These are phyloP conservation scores for Fusarium sp. DNA, from an alignment of 2,329 filamentous ascomycete species.

Conservation along the genomic window DNA sequence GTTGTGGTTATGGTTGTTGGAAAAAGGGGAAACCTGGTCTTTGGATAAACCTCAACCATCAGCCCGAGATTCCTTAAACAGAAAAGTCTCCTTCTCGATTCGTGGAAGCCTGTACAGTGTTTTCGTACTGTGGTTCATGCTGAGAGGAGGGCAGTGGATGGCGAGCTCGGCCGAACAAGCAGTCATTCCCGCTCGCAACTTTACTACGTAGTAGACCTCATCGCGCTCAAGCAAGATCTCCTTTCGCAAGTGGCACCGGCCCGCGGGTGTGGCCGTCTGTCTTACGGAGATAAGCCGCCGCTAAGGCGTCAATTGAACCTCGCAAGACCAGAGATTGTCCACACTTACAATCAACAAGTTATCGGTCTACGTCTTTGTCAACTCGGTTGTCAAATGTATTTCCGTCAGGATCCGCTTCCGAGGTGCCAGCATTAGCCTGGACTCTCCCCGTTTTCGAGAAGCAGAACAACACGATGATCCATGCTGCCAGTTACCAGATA, in stretches of 20 bases:
- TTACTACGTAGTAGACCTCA: neutral
- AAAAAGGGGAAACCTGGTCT: conserved; percentile 19
- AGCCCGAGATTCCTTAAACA: conserved; percentile 9
- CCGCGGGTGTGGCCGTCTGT: neutral
- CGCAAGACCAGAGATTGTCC: neutral
- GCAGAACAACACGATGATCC: conserved; percentile 2
- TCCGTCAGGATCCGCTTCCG: neutral
- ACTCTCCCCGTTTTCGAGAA: conserved; percentile 15
- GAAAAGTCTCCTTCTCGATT: conserved; percentile 7
- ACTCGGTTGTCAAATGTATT: neutral
- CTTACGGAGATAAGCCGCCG: conserved; percentile 1
- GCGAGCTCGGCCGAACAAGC: neutral
- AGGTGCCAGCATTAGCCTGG: neutral
- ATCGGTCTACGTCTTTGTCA: neutral
- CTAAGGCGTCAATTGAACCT: neutral
- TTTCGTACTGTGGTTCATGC: conserved; percentile 5
- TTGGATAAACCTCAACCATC: conserved; percentile 8
- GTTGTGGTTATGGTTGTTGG: conserved; percentile 4
- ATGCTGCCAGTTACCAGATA: conserved; percentile 12
- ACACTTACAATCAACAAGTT: neutral
- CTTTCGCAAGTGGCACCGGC: neutral
- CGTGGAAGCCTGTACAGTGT: conserved; percentile 2
- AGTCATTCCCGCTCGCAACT: neutral
- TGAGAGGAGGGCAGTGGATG: neutral
- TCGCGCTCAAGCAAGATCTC: neutral